Evolutionary conservation across 495 filamentous ascomycete species (phyloP), one percentile per base, ranked within the genome.

Genomic region (Trichoderma reesei): DNA sequence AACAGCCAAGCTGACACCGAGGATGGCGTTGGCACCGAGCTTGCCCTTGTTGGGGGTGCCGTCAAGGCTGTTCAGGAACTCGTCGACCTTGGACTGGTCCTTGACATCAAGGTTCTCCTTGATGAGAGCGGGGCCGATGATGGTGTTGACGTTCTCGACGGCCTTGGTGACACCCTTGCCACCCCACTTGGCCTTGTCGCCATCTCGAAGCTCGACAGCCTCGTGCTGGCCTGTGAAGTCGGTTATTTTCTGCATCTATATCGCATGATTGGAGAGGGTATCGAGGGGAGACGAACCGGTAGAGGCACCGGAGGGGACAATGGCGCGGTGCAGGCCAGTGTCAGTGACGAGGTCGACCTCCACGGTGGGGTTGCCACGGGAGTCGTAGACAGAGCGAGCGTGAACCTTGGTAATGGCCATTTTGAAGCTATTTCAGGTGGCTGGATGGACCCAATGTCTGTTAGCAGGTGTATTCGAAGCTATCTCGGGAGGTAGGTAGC

Each of bases 391-490:
- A 69, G 87, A 90, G 73, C 95, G 93, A 73, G 94, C 95, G 86
- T 98, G 92, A 78, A 99, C 90, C 86, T 97, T 97, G 75, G 88
- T 86, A 83, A 99, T 98, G 73, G 88, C 81, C 95, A 98, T 99
- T 65, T 71, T 91, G 3, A 56, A 51, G 46, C 46, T 44, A 10
- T 44, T 44, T 5, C n/a, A 48, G 16, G 14, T 18, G 8, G 7
- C 41, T 44, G 14, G 41, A 13, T n/a, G 41, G 41, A 48, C 16
- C 1, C 44, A n/a, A 18, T 20, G 3, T 1, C n/a, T 20, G 16
- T 48, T 48, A 48, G 44, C 16, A 48, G 20, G n/a, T 5, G n/a
- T n/a, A n/a, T n/a, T n/a, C n/a, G n/a, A n/a, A 48, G 3, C 3
- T n/a, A 4, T 48, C 20, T 16, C 1, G 8, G 16, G 6, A 39